These are phyloP conservation scores for Hanseniaspora guilliermondii DNA, from an alignment of 805 yeast species.

Conservation along the genomic window DNA sequence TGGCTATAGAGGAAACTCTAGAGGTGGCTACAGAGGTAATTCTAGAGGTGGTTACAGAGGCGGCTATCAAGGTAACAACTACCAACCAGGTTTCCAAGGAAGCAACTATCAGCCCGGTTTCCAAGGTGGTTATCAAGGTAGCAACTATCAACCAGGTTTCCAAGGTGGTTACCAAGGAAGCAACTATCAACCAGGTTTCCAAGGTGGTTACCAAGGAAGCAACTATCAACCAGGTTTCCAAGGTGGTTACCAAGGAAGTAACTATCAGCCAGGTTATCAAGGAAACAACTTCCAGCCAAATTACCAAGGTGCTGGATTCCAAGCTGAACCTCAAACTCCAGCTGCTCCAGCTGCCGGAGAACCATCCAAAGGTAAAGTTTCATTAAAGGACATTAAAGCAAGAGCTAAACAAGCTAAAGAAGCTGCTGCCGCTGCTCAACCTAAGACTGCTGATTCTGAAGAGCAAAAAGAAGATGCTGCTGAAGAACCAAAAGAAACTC, in stretches of 20 bases:
- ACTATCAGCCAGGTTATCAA: slow-evolving; percentile 31
- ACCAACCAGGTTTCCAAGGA: slow-evolving; percentile 17
- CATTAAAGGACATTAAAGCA: slow-evolving; percentile 28
- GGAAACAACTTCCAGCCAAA: slow-evolving; percentile 32
- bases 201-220: slow-evolving; percentile 10
- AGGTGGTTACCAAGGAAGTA: slow-evolving; percentile 18
- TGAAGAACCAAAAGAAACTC: slow-evolving; percentile 19
- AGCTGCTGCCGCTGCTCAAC: slow-evolving; percentile 42
- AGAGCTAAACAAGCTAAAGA: slow-evolving; percentile 59
- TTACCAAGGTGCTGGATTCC: slow-evolving; percentile 2
- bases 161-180: slow-evolving; percentile 16
- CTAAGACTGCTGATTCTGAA: slow-evolving; percentile 23
- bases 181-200: slow-evolving; percentile 13
- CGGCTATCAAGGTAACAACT: slow-evolving; percentile 16
- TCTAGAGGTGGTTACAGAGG: slow-evolving; percentile 16
- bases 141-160: slow-evolving; percentile 2
- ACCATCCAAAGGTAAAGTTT: slow-evolving; percentile 19
- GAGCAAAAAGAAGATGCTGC: slow-evolving; percentile 24
- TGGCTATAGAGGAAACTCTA: slow-evolving; percentile 21
- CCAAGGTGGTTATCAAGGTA: slow-evolving; percentile 21
- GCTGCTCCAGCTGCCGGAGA: slow-evolving; percentile 21
- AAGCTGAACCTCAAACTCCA: neutral
- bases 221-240: slow-evolving; percentile 10
- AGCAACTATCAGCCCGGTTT: slow-evolving; percentile 24
- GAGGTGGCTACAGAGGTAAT: slow-evolving; percentile 16